These are phyloP conservation scores for Rhizophora mangle DNA, from an alignment of 345 rosid species.

Conservation along the genomic window DNA sequence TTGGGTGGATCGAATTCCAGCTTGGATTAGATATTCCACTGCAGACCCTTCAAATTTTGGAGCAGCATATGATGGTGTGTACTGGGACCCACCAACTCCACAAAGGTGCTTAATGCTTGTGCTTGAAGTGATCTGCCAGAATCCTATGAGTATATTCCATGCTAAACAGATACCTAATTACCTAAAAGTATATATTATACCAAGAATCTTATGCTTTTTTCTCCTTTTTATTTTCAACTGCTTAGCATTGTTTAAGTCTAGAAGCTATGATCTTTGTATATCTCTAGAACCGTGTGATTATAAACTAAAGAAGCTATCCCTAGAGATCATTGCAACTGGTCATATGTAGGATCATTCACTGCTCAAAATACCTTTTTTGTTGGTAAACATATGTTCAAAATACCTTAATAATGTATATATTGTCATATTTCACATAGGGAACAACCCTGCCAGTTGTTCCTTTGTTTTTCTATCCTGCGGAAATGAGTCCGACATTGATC, in stretches of 20 bases:
- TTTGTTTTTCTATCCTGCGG: constrained; percentile 1
- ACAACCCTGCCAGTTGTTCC: not conserved
- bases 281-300: too few relatives aligned
- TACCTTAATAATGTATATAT: too few relatives aligned
- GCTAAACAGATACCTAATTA: not conserved
- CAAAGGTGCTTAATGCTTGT: constrained; percentile 46
- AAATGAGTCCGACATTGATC: constrained; percentile 13
- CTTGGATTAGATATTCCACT: constrained; percentile 75
- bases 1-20: constrained; percentile 73
- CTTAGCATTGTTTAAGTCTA: too few relatives aligned
- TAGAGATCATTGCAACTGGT: too few relatives aligned
- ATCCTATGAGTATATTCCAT: not conserved
- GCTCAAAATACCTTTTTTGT: too few relatives aligned
- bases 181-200: too few relatives aligned
- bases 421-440: not conserved
- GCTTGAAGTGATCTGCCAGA: not conserved
- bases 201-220: not conserved
- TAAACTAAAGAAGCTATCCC: too few relatives aligned
- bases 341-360: too few relatives aligned
- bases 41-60: constrained; percentile 56
- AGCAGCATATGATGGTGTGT: constrained; percentile 74
- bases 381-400: too few relatives aligned
- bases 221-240: too few relatives aligned
- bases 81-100: constrained; percentile 68
- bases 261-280: too few relatives aligned